These are phyloP conservation scores for Macrolepiota dolichaula DNA, from an alignment of 768 basidiomycete species.

Conservation along the genomic window DNA sequence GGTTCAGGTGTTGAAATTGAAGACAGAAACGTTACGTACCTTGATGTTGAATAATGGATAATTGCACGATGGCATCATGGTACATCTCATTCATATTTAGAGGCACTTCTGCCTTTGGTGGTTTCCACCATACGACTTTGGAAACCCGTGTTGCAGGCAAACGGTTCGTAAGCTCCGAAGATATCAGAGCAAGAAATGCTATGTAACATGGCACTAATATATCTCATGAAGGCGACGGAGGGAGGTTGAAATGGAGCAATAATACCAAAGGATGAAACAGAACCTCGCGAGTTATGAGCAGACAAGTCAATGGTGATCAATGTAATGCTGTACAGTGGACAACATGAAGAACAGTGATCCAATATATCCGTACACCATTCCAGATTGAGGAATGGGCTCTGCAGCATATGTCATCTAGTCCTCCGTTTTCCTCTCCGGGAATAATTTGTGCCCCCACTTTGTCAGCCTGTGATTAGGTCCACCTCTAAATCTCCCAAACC, in stretches of 20 bases:
- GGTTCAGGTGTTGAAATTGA: background rate
- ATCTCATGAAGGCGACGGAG: constrained; percentile 64
- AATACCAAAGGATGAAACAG: background rate
- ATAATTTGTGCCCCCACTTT: constrained; percentile 34
- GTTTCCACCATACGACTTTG: background rate
- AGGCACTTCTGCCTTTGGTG: background rate
- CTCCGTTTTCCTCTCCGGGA: constrained; percentile 19
- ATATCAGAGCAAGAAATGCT: constrained; percentile 75
- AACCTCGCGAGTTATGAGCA: background rate
- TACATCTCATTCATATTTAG: background rate
- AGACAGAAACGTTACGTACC: background rate
- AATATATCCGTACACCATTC: background rate
- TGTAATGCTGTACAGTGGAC: constrained; percentile 7
- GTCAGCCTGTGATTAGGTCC: constrained; percentile 43
- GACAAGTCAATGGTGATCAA: background rate
- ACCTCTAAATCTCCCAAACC: constrained; percentile 44
- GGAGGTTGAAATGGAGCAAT: constrained; percentile 15
- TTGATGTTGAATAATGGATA: background rate
- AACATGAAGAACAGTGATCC: background rate
- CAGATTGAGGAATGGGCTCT: background rate
- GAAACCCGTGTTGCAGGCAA: background rate
- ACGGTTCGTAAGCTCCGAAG: constrained; percentile 52
- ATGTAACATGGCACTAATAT: constrained; percentile 75
- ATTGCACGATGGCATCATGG: background rate
- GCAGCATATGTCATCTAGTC: background rate